These are phyloP conservation scores for Delphinella strobiligena DNA, from an alignment of 2,329 filamentous ascomycete genomes.

Conservation along the genomic window DNA sequence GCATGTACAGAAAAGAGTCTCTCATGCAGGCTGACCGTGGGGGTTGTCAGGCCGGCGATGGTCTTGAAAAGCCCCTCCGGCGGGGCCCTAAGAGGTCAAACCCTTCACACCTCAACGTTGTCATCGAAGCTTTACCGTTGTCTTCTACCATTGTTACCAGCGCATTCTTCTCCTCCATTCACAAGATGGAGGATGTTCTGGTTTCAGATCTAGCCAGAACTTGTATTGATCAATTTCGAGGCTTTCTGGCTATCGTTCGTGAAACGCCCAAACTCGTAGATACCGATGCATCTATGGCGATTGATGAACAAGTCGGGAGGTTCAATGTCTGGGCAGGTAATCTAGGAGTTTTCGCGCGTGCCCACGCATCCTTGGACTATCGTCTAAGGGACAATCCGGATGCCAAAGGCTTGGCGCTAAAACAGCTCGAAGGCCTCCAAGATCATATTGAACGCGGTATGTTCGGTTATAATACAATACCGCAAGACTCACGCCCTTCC, in stretches of 20 bases:
- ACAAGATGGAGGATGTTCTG: not conserved
- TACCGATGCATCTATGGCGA: no score
- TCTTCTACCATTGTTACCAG: not conserved
- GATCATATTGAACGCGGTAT: not conserved
- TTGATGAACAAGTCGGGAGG: conserved; percentile 10
- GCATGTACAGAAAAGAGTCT: no score
- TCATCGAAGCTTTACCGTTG: no score
- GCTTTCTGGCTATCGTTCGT: no score
- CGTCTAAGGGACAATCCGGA: not conserved
- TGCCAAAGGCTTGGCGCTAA: not conserved
- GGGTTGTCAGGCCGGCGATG: no score
- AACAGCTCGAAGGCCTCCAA: not conserved
- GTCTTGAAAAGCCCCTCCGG: no score
- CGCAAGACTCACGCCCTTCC: not conserved
- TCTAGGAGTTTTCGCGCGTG: conserved; percentile 12
- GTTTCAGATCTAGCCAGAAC: not conserved
- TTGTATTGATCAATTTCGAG: not conserved
- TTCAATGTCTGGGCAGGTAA: conserved; percentile 14
- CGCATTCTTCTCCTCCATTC: not conserved
- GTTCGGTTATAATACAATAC: not conserved
- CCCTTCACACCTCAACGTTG: no score
- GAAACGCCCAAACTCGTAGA: no score
- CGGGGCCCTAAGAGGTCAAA: no score
- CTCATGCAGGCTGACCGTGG: no score
- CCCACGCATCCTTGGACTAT: conserved; percentile 11